Conservation (phyloP, 2,329 filamentous ascomycete species). For the Ophiostoma sp. region DNA sequence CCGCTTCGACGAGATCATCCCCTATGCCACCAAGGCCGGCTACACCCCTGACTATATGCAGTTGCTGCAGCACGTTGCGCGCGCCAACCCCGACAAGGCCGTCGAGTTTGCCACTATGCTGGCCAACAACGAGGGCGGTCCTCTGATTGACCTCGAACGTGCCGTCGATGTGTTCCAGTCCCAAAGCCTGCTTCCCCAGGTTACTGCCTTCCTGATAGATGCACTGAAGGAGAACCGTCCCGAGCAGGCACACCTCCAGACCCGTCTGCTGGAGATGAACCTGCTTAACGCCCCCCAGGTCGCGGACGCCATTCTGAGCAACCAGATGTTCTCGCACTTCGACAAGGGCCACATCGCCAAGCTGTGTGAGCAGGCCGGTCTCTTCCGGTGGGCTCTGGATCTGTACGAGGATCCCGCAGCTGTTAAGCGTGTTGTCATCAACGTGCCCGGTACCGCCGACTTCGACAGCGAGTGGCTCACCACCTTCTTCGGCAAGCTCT, state of each 20-base stretch:
- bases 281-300: constrained; percentile 93
- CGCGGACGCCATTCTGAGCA: constrained; percentile 93
- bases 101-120: constrained; percentile 90
- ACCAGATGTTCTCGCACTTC: constrained; percentile 98
- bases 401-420: constrained; percentile 86
- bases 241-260: constrained; percentile 90
- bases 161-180: constrained; percentile 98
- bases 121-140: constrained; percentile 80
- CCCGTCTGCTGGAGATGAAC: constrained; percentile 96
- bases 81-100: constrained; percentile 87
- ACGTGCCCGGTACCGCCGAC: constrained; percentile 75
- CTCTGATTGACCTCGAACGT: constrained; percentile 85
- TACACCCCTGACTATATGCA: constrained; percentile 96
- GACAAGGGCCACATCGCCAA: constrained; percentile 84
- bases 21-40: constrained; percentile 76
- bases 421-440: constrained; percentile 84
- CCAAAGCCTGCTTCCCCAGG: constrained; percentile 95
- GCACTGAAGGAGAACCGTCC: constrained; percentile 91
- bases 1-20: constrained; percentile 93
- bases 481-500: constrained; percentile 88
- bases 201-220: constrained; percentile 95
- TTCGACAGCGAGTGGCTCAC: constrained; percentile 88
- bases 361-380: constrained; percentile 87
- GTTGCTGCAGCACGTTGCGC: constrained; percentile 85
- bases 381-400: constrained; percentile 82